A percentile compares a stretch with the other conserved stretches of the same genome.
phyloP scores from a whole-genome alignment of 805 yeast genomes.

The Metschnikowia kunwiensis region DNA sequence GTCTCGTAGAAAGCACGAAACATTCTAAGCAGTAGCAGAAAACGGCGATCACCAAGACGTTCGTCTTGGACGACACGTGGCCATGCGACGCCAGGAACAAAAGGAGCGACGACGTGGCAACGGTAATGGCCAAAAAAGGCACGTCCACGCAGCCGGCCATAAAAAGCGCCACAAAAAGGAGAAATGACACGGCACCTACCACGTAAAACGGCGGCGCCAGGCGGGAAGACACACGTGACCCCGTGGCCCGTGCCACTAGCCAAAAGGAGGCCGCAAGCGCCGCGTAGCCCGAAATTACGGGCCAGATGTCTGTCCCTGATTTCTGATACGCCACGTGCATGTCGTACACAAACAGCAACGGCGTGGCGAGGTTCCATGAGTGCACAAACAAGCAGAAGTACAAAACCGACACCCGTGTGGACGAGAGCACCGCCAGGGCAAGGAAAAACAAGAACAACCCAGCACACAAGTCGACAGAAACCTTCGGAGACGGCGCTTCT shows the following conservation, averaged over 20 bases:
- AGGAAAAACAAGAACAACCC: conserved; percentile 23
- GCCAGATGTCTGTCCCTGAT: neutral
- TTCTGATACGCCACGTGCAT: conserved; percentile 15
- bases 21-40: conserved; percentile 17
- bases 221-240: neutral
- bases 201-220: conserved; percentile 2
- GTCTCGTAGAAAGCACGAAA: conserved; percentile 12
- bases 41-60: conserved; percentile 11
- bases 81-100: conserved; percentile 12
- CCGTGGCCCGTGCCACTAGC: conserved; percentile 9
- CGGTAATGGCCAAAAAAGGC: conserved; percentile 14
- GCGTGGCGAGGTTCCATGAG: conserved; percentile 30
- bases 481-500: conserved; percentile 5
- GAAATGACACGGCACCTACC: conserved; percentile 1
- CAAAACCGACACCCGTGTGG: conserved; percentile 25
- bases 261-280: conserved; percentile 18
- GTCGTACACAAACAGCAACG: conserved; percentile 28
- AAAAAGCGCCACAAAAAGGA: conserved; percentile 3
- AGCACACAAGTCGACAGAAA: conserved; percentile 16
- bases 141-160: conserved; percentile 4
- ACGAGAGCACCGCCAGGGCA: conserved; percentile 24
- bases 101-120: conserved; percentile 14
- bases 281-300: conserved; percentile 20
- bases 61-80: conserved; percentile 7
- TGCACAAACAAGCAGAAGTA: conserved; percentile 30